A percentile compares a stretch with the other conserved stretches of the same genome.
Evolutionary conservation across 208 protist species (phyloP).

Genomic region (Blastocrithidia nonstop): DNA sequence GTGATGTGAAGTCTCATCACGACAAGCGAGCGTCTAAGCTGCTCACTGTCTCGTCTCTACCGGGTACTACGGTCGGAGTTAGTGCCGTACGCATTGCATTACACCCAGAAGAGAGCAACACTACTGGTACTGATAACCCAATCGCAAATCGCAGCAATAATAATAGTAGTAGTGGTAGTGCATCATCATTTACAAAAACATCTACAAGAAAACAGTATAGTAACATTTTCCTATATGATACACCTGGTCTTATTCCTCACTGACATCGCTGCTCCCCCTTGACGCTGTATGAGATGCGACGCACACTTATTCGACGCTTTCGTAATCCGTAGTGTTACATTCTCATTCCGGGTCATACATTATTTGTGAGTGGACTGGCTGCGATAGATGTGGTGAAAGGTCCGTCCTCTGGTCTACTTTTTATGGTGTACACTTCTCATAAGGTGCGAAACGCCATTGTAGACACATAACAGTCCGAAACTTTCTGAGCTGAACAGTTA

Average conservation of each 20-base stretch:
- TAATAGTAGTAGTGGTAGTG: background rate
- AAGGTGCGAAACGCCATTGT: conserved; percentile 73
- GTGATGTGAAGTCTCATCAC: conserved; percentile 70
- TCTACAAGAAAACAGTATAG: too few species aligned
- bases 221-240: conserved; percentile 86
- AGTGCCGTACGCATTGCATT: conserved; percentile 65
- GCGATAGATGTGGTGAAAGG: conserved; percentile 76
- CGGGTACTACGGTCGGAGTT: conserved; percentile 74
- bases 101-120: conserved; percentile 1
- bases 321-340: conserved; percentile 79
- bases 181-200: conserved; percentile 8
- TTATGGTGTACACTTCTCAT: conserved; percentile 81
- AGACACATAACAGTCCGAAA: conserved; percentile 48
- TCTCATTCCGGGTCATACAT: conserved; percentile 62
- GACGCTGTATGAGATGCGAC: conserved; percentile 79
- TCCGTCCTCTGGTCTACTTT: conserved; percentile 47
- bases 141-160: background rate
- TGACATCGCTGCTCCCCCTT: conserved; percentile 72
- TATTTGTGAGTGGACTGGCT: conserved; percentile 74
- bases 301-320: conserved; percentile 75
- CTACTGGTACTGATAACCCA: background rate
- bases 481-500: conserved; percentile 74
- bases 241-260: conserved; percentile 74
- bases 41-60: conserved; percentile 77
- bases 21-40: conserved; percentile 81